Conservation (phyloP, 495 filamentous ascomycete genomes). For the Aspergillus coremiiformis region DNA sequence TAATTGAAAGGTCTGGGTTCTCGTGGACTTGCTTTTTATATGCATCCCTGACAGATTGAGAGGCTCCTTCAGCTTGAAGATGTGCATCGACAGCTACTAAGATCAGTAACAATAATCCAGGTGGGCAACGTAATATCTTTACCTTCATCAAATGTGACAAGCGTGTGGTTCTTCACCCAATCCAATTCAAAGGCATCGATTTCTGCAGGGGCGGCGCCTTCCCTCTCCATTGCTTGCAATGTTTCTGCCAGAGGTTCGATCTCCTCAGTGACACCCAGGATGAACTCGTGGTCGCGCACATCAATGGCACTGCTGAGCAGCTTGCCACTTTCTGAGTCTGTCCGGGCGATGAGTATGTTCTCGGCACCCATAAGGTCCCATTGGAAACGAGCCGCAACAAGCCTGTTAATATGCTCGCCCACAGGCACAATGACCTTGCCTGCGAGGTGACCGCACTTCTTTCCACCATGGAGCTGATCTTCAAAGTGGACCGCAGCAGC, state of each 20-base stretch:
- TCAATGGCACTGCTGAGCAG: constrained; percentile 87
- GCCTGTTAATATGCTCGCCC: constrained; percentile 91
- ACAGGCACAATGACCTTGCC: constrained; percentile 94
- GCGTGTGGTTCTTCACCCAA: constrained; percentile 81
- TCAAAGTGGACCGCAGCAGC: constrained; percentile 96
- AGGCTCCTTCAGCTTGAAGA: constrained; percentile 54
- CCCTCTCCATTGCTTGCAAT: constrained; percentile 80
- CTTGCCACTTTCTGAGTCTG: constrained; percentile 88
- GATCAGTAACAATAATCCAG: constrained; percentile 11
- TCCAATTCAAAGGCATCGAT: constrained; percentile 80
- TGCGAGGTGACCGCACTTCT: constrained; percentile 96
- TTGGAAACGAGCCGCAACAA: constrained; percentile 87
- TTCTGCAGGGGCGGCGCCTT: constrained; percentile 66
- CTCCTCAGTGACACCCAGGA: constrained; percentile 71
- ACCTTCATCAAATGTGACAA: constrained; percentile 90
- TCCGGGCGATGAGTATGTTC: constrained; percentile 88
- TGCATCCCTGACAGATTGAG: constrained; percentile 51
- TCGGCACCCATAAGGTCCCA: constrained; percentile 98
- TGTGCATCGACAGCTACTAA: constrained; percentile 61
- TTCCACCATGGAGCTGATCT: constrained; percentile 94
- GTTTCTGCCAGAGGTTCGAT: constrained; percentile 76
- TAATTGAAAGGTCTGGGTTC: constrained; percentile 66
- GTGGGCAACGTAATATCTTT: background rate
- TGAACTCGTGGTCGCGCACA: constrained; percentile 91
- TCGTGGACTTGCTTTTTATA: constrained; percentile 55